Base-by-base conservation (phyloP, 805 yeast species). In the Starmerella riodocensis region DNA sequence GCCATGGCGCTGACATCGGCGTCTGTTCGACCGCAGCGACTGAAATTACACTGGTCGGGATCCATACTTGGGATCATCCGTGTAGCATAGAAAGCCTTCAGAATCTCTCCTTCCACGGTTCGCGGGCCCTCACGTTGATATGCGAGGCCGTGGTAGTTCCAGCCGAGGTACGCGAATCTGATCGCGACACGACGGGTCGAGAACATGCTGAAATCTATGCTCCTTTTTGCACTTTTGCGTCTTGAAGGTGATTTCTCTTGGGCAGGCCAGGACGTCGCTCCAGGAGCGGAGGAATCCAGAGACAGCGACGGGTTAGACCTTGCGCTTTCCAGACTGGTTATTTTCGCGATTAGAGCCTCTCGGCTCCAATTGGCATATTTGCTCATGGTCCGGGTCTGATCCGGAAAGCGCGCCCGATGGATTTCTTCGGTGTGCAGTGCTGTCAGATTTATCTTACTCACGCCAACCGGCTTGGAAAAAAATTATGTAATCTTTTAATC, bases 1-100 rank as follows among this genome's bases (percentile, higher is more conserved):
- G 83, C 81, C 78, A 91, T 73, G 0, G 98, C 98, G 62, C 94
- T 82, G 12, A 88, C 97, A n/a, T 96, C 97, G 49, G 73, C 74
- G 53, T 88, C 97, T 0, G 97, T 88, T 53, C 97, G 67, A 0
- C 97, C 97, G 61, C 97, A 91, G 46, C 96, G 65, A 49, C 93
- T 79, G 57, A 86, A 85, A 12, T 71, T 67, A 53, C 77, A 81
- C 1, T 73, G 75, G 6, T 62, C 62, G 0, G 84, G 77, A 17
- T 72, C 76, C 18, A 69, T 51, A 1, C 73, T 64, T 2, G 58
- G 53, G 9, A 91, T 74, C 44, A 91, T 57, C 47, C 69, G 74
- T 22, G 88, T 74, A 46, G 67, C 72, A 34, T 66, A 61, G 59
- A 91, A 57, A 0, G 93, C 94, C 29, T 77, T 70, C 29, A 91